Conservation (phyloP, 345 rosid species). For the Turritis glabra region DNA sequence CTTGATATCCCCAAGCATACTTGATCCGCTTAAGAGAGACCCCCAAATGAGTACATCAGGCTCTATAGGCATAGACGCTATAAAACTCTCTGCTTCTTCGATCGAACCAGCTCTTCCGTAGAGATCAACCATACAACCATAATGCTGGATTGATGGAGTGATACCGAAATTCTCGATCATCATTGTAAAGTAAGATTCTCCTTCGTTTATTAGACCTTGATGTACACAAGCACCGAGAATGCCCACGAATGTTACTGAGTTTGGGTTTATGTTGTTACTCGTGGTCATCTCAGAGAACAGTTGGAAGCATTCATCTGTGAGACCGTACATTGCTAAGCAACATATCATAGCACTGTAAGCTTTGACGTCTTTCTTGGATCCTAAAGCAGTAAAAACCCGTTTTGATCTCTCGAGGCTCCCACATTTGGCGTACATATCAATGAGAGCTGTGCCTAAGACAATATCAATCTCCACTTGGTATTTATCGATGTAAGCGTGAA, state of each 20-base stretch:
- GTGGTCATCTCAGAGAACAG: slow-evolving; percentile 56
- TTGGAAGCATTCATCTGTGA: slow-evolving; percentile 49
- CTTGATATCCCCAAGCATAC: slow-evolving; percentile 47
- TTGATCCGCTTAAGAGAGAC: slow-evolving; percentile 50
- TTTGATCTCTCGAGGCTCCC: slow-evolving; percentile 53
- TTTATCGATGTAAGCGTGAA: slow-evolving; percentile 51
- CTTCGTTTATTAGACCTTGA: slow-evolving; percentile 46
- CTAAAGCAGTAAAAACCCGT: slow-evolving; percentile 41
- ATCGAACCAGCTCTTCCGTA: slow-evolving; percentile 52
- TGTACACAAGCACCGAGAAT: slow-evolving; percentile 60
- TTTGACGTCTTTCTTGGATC: slow-evolving; percentile 45
- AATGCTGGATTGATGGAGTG: slow-evolving; percentile 45
- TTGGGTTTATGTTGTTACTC: slow-evolving; percentile 47
- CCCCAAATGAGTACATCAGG: slow-evolving; percentile 60
- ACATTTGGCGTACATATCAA: slow-evolving; percentile 67
- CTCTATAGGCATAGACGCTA: slow-evolving; percentile 47
- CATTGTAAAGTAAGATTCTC: slow-evolving; percentile 42
- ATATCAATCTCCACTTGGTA: slow-evolving; percentile 44
- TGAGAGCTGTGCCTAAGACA: slow-evolving; percentile 54
- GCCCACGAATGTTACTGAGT: slow-evolving; percentile 59
- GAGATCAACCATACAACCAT: slow-evolving; percentile 59
- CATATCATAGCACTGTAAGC: slow-evolving; percentile 59
- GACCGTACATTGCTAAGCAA: slow-evolving; percentile 46
- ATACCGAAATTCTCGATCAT: slow-evolving; percentile 45
- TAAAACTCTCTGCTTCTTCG: slow-evolving; percentile 44